These are phyloP conservation scores for Pittosporum tobira DNA, from an alignment of 129 eudicot species.

Conservation along the genomic window DNA sequence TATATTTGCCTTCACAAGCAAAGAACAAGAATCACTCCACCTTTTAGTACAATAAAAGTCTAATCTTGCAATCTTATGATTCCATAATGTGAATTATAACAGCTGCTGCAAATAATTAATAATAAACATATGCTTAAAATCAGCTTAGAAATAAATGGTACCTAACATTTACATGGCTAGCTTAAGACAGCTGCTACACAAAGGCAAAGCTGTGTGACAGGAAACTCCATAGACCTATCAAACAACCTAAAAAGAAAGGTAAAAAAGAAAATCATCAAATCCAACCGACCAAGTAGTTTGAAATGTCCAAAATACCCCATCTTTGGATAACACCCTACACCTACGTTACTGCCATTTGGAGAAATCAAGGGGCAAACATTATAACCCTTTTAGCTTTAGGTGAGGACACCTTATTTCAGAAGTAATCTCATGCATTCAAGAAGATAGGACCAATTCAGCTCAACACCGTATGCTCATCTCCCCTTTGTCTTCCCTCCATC, in stretches of 20 bases:
- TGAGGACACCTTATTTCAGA: slow-evolving; percentile 36
- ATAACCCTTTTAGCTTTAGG: slow-evolving; percentile 16
- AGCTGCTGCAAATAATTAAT: too few species aligned
- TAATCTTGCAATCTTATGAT: background rate
- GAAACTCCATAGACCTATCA: background rate
- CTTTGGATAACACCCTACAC: background rate
- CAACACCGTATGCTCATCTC: slow-evolving; percentile 2
- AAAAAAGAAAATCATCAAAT: background rate
- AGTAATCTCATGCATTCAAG: slow-evolving; percentile 31
- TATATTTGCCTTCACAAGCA: slow-evolving; percentile 28
- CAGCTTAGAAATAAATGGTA: slow-evolving; percentile 1
- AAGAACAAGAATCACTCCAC: slow-evolving; percentile 14
- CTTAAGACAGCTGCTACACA: slow-evolving; percentile 9
- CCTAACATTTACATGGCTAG: slow-evolving; percentile 14
- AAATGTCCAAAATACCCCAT: slow-evolving; percentile 1
- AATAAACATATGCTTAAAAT: too few species aligned
- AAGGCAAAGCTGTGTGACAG: background rate
- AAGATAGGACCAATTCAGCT: slow-evolving; percentile 16
- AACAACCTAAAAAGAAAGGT: background rate
- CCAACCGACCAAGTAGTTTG: background rate
- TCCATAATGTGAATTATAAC: background rate
- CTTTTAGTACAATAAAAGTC: slow-evolving; percentile 5
- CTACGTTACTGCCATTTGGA: background rate
- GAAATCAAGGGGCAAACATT: slow-evolving; percentile 17
- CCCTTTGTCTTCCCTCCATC: slow-evolving; percentile 13